Conservation (phyloP, 352 stramenopile genomes). For the Pythium vanterpoolii region DNA sequence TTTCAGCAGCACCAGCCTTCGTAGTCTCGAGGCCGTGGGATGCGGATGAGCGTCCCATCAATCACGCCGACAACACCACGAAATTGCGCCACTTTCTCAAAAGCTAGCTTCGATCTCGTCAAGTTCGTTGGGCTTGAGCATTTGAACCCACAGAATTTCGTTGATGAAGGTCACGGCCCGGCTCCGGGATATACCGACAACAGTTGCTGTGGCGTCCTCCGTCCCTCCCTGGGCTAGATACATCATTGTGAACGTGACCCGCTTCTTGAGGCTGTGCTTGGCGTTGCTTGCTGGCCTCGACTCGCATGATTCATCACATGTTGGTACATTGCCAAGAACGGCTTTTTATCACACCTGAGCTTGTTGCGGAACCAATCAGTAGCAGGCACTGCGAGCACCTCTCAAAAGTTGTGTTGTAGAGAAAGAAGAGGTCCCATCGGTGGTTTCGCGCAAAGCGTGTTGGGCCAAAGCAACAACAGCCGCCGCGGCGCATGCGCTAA, state of each 20-base stretch:
- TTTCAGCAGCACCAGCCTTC: background rate
- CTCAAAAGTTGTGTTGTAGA: background rate
- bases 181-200: background rate
- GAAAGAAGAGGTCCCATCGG: background rate
- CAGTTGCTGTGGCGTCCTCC: background rate
- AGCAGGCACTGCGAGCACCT: background rate
- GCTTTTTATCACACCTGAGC: background rate
- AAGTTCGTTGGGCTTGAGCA: background rate
- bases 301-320: background rate
- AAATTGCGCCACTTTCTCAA: background rate
- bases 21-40: background rate
- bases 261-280: background rate
- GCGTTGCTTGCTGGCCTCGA: background rate
- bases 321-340: background rate
- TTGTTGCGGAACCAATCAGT: background rate
- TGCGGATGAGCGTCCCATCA: background rate
- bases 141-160: too few relatives aligned
- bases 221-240: background rate
- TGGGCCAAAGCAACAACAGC: background rate
- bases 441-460: background rate
- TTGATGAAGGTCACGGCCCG: background rate
- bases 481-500: background rate
- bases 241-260: background rate
- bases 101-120: background rate
- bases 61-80: background rate